A percentile compares a stretch with the other conserved stretches of the same genome.
Evolutionary conservation across 306 rosid genomes (phyloP).

Genomic region (Dicorynia guianensis): DNA sequence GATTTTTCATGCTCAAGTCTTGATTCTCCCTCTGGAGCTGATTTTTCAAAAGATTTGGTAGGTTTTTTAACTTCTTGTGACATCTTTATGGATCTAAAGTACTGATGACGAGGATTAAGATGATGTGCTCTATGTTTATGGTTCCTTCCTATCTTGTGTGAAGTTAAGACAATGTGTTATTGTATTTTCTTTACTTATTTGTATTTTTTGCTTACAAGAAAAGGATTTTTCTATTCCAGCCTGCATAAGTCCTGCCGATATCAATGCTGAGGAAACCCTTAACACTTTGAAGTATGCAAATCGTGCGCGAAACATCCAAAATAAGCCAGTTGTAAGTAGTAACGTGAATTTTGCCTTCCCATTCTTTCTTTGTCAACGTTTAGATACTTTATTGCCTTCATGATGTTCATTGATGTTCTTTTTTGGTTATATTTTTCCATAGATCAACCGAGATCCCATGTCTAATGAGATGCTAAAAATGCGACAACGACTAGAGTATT

Average conservation of each 20-base stretch:
- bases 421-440: slow-evolving; percentile 38
- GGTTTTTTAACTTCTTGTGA: slow-evolving; percentile 13
- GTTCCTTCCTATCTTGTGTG: slow-evolving; percentile 21
- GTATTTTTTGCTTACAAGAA: slow-evolving; percentile 43
- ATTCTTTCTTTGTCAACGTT: slow-evolving; percentile 15
- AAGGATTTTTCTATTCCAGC: slow-evolving; percentile 61
- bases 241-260: slow-evolving; percentile 99
- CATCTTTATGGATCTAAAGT: slow-evolving; percentile 22
- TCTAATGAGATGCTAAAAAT: slow-evolving; percentile 96
- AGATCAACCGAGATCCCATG: slow-evolving; percentile 99
- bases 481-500: slow-evolving; percentile 93
- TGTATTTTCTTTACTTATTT: neutral
- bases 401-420: slow-evolving; percentile 26
- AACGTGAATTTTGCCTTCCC: slow-evolving; percentile 6
- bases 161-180: slow-evolving; percentile 31
- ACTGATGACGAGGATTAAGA: slow-evolving; percentile 31
- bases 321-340: slow-evolving; percentile 94
- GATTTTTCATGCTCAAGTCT: slow-evolving; percentile 19
- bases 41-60: slow-evolving; percentile 27
- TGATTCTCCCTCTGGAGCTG: slow-evolving; percentile 14
- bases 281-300: slow-evolving; percentile 98
- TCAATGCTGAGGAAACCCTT: slow-evolving; percentile 98
- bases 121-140: slow-evolving; percentile 14
- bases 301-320: slow-evolving; percentile 98
- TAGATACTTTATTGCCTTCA: slow-evolving; percentile 37